Percentiles rank a stretch among this genome's conserved stretches.
phyloP scores from a whole-genome alignment of 768 basidiomycete genomes.

The Tylopilus felleus region DNA sequence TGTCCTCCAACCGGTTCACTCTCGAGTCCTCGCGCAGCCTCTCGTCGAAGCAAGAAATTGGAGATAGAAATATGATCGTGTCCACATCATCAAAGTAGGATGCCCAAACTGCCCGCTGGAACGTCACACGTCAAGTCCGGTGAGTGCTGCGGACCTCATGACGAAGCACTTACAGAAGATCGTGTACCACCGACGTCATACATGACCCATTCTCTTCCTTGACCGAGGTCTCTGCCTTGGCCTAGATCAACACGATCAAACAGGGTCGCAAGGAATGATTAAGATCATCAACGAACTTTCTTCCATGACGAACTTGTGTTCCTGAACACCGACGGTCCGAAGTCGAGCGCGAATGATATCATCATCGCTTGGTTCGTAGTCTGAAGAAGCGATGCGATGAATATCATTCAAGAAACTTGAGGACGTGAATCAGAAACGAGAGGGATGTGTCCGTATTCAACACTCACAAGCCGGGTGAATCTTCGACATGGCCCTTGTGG shows the following conservation, averaged over 20 bases:
- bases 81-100: conserved; percentile 81
- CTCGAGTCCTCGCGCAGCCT: conserved; percentile 63
- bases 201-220: conserved; percentile 72
- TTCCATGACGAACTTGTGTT: conserved; percentile 64
- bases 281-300: conserved; percentile 44
- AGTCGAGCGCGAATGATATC: conserved; percentile 79
- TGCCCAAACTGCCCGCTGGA: conserved; percentile 70
- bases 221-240: conserved; percentile 59
- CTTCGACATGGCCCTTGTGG: conserved; percentile 58
- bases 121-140: conserved; percentile 8
- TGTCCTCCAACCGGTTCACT: conserved; percentile 76
- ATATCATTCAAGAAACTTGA: conserved; percentile 67
- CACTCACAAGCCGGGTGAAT: conserved; percentile 71
- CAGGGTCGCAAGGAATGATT: neutral
- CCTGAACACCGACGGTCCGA: conserved; percentile 75
- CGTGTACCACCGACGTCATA: conserved; percentile 81
- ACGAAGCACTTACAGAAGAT: conserved; percentile 46
- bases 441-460: conserved; percentile 1
- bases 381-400: conserved; percentile 57
- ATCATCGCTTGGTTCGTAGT: conserved; percentile 68
- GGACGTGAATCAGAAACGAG: neutral
- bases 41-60: conserved; percentile 81
- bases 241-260: conserved; percentile 33
- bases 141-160: conserved; percentile 1
- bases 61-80: conserved; percentile 75